phyloP scores from a whole-genome alignment of 345 rosid genomes.

The Eucalyptus cloeziana region DNA sequence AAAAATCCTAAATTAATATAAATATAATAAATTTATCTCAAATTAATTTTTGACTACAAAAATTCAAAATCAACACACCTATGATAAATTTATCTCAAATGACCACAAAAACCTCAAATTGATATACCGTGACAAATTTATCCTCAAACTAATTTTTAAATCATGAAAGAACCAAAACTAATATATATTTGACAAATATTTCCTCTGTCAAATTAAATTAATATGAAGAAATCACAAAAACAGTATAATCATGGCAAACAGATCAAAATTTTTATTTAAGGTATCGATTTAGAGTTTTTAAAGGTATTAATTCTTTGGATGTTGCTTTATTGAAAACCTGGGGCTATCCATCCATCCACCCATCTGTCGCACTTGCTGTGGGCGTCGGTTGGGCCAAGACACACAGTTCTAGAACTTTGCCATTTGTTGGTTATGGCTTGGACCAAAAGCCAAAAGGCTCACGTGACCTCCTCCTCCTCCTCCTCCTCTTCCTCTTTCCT shows the following conservation, averaged over 20 bases:
- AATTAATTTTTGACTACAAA: accelerated
- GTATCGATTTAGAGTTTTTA: accelerated
- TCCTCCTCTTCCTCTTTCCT: too few relatives aligned
- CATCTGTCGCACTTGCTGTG: background rate
- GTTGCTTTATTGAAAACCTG: background rate
- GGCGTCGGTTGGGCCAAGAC: background rate
- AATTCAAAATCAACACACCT: accelerated
- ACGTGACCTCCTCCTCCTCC: background rate
- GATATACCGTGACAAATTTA: accelerated
- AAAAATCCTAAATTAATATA: too few relatives aligned
- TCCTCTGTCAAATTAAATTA: accelerated
- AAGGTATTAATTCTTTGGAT: too few relatives aligned
- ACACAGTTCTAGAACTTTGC: background rate
- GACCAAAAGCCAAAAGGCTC: background rate
- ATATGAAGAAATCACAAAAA: accelerated
- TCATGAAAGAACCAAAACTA: too few relatives aligned
- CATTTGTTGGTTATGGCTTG: background rate
- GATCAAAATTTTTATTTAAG: too few relatives aligned
- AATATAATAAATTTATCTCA: too few relatives aligned
- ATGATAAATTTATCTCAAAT: too few relatives aligned
- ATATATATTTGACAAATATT: too few relatives aligned
- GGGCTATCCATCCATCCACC: background rate
- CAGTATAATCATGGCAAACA: accelerated
- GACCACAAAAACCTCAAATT: accelerated
- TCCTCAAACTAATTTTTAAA: too few relatives aligned